These are phyloP conservation scores for Sarcodon sp. DNA, from an alignment of 768 basidiomycete species.

Conservation along the genomic window DNA sequence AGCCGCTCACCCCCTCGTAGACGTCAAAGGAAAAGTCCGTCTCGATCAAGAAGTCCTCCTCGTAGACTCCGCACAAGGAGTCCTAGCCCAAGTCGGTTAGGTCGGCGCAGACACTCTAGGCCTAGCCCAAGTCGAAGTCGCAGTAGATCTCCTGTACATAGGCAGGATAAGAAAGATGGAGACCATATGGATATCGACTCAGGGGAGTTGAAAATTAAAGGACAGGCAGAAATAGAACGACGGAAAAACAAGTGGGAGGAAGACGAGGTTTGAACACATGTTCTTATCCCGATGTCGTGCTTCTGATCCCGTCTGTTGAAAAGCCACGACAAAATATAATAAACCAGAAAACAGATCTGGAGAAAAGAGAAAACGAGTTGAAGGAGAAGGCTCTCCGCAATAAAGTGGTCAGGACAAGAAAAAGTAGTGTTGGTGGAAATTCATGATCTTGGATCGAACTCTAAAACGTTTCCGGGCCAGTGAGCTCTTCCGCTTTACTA, in stretches of 20 bases:
- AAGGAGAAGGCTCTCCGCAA: conserved; percentile 76
- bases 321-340: conserved; percentile 3
- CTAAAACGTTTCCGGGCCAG: too few relatives aligned
- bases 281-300: too few relatives aligned
- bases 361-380: conserved; percentile 62
- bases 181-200: conserved; percentile 8
- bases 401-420: conserved; percentile 67
- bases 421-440: conserved; percentile 18
- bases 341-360: conserved; percentile 30
- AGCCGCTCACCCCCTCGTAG: conserved; percentile 10
- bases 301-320: background rate
- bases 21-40: background rate
- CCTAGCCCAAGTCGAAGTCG: conserved; percentile 18
- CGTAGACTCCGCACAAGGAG: conserved; percentile 2
- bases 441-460: background rate
- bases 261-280: conserved; percentile 3
- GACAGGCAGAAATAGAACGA: conserved; percentile 46
- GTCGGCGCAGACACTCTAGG: conserved; percentile 8
- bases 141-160: conserved; percentile 20
- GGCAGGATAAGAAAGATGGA: conserved; percentile 10
- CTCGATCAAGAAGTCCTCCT: background rate
- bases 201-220: conserved; percentile 64
- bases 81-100: conserved; percentile 13
- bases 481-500: too few relatives aligned
- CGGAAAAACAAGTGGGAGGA: conserved; percentile 43